Conservation (phyloP, 441 rosid species). For the Syzygium syzygioides region DNA sequence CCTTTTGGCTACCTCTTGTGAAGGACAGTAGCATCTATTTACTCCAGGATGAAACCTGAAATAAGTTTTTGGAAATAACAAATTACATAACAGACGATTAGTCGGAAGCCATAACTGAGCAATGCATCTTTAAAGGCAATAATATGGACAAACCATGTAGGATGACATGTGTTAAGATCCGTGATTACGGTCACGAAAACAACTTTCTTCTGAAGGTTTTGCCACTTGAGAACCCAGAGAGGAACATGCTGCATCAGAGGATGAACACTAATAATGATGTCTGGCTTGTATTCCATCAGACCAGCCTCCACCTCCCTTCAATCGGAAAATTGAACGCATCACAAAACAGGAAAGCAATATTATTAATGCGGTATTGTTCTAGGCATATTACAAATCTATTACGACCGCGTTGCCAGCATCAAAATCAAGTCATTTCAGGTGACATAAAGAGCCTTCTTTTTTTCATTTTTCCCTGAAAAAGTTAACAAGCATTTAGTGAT, state of each 20-base stretch:
- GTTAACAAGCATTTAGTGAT: neutral
- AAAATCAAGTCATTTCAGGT: neutral
- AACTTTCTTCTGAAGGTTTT: conserved; percentile 88
- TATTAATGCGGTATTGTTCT: neutral
- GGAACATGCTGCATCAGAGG: conserved; percentile 98
- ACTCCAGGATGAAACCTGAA: conserved; percentile 93
- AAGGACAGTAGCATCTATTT: conserved; percentile 88
- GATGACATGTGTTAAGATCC: conserved; percentile 90
- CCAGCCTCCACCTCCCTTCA: conserved; percentile 98
- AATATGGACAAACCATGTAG: conserved; percentile 59
- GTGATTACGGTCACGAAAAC: conserved; percentile 89
- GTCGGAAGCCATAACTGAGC: neutral
- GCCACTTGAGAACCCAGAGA: conserved; percentile 96
- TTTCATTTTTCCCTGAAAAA: neutral
- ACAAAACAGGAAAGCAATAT: neutral
- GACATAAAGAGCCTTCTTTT: neutral
- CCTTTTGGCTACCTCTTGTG: conserved; percentile 84
- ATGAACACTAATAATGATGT: conserved; percentile 93
- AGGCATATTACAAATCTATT: neutral
- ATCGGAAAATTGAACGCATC: neutral
- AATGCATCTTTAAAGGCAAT: neutral
- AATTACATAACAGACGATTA: neutral
- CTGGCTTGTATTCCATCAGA: conserved; percentile 92
- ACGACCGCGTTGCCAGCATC: neutral
- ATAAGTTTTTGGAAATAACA: neutral